Evolutionary conservation across 805 yeast species (phyloP).

Genomic region (Cyberlindnera veronae): DNA sequence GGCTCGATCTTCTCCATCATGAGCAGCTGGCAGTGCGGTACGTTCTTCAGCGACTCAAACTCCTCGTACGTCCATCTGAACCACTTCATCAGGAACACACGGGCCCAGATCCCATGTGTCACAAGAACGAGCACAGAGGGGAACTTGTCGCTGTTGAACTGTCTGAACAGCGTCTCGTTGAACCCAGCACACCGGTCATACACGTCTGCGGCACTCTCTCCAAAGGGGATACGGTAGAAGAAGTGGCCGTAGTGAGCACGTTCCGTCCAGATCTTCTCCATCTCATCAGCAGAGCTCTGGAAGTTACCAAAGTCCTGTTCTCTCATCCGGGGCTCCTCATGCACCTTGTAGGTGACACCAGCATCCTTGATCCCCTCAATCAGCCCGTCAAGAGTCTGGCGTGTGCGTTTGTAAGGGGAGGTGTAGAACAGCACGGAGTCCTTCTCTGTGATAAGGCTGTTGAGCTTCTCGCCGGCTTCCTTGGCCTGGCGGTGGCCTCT

Average conservation of each 20-base stretch:
- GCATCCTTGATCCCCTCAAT: slow-evolving; percentile 48
- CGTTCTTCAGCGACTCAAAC: slow-evolving; percentile 78
- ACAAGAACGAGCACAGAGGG: slow-evolving; percentile 83
- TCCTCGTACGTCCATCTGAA: slow-evolving; percentile 89
- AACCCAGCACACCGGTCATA: slow-evolving; percentile 88
- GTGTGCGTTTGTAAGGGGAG: slow-evolving; percentile 80
- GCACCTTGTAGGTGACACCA: slow-evolving; percentile 48
- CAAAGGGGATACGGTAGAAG: slow-evolving; percentile 87
- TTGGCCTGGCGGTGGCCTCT: slow-evolving; percentile 65
- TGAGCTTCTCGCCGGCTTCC: slow-evolving; percentile 54
- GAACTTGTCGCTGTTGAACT: slow-evolving; percentile 63
- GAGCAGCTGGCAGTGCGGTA: slow-evolving; percentile 80
- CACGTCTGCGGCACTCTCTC: slow-evolving; percentile 96
- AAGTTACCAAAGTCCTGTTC: slow-evolving; percentile 96
- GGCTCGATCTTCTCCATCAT: slow-evolving; percentile 63
- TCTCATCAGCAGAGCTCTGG: slow-evolving; percentile 70
- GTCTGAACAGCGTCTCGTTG: slow-evolving; percentile 81
- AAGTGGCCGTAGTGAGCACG: slow-evolving; percentile 85
- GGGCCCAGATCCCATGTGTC: slow-evolving; percentile 91
- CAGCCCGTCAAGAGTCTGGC: slow-evolving; percentile 78
- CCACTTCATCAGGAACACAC: slow-evolving; percentile 94
- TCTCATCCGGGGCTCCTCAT: slow-evolving; percentile 88
- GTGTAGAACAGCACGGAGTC: slow-evolving; percentile 74
- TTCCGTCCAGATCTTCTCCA: slow-evolving; percentile 80
- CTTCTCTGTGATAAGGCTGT: slow-evolving; percentile 40